Base-by-base conservation (phyloP, 139 green algal species). In the Dunaliella sp. region DNA sequence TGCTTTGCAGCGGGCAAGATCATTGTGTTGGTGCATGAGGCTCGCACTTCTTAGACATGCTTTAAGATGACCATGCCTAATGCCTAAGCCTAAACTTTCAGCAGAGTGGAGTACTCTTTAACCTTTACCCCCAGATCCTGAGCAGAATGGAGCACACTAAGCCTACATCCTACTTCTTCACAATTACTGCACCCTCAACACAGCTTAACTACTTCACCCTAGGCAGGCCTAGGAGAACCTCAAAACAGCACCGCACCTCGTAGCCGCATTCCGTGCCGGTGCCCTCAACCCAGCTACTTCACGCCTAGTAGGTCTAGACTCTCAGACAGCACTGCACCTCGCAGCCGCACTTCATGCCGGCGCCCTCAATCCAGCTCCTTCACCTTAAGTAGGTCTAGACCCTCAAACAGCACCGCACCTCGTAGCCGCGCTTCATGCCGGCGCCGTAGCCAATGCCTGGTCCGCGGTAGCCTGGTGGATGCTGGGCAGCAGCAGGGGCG, bases 381-480 rank as follows among this genome's bases (percentile, higher is more conserved):
- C 21, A 7, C 7, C 7, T 22, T 22, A 33, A 7, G 21, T 21
- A 80, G 7, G 48, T 16, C 7, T 65, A 16, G 7, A 65, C 48
- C 7, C 48, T 7, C 48, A 65, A 65, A 65, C 48, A 65, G 7
- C 7, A 7, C 7, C 48, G 48, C 48, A 65, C 48, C 48, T 65
- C 48, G 16, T 65, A 65, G 48, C 48, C 48, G 7, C 48, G 48
- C 48, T 65, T 65, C 48, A 65, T 65, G 48, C 48, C 48, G 16
- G 7, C 58, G 1, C 84, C 77, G 58, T 87, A 87, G 1, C 48
- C 77, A 28, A 22, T 74, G 34, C 74, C 77, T 33, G 84, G 38
- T 34, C 83, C 76, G 33, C 83, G 84, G 48, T 65, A 65, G 16
- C 48, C 48, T 26, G 48, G 48, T 7, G 48, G 48, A 16, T 65